These are phyloP conservation scores for Diddensiella caesifluorescens DNA, from an alignment of 805 yeast genomes.

Conservation along the genomic window DNA sequence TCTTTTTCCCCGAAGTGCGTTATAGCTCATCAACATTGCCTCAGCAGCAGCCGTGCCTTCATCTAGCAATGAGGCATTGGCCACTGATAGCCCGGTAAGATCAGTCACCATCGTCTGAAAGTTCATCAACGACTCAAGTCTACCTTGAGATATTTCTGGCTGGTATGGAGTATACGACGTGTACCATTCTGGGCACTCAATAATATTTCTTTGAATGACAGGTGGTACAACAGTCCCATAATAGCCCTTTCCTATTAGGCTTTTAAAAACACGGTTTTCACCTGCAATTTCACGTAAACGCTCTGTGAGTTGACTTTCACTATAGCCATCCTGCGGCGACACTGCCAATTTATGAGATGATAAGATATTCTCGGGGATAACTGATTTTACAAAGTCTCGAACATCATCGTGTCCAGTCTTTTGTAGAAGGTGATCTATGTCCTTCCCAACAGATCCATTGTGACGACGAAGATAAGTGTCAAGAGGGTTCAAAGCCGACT, in stretches of 20 bases:
- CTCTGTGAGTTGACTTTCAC: slow-evolving; percentile 75
- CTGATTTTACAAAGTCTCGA: slow-evolving; percentile 61
- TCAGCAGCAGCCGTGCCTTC: slow-evolving; percentile 98
- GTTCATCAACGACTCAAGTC: slow-evolving; percentile 83
- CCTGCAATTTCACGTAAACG: slow-evolving; percentile 64
- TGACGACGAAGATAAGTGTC: slow-evolving; percentile 91
- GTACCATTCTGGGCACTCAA: slow-evolving; percentile 97
- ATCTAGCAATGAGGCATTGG: slow-evolving; percentile 88
- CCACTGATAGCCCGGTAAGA: slow-evolving; percentile 88
- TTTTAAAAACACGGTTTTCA: slow-evolving; percentile 66
- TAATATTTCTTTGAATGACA: slow-evolving; percentile 83
- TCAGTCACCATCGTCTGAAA: slow-evolving; percentile 90
- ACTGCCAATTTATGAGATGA: slow-evolving; percentile 62
- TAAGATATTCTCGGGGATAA: slow-evolving; percentile 73
- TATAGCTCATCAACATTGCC: slow-evolving; percentile 83
- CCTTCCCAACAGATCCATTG: slow-evolving; percentile 69
- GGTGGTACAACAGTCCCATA: slow-evolving; percentile 87
- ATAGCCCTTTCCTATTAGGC: slow-evolving; percentile 91
- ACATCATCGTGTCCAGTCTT: slow-evolving; percentile 62
- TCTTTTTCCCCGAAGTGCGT: slow-evolving; percentile 62
- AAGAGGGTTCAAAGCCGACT: slow-evolving; percentile 35
- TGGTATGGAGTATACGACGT: slow-evolving; percentile 98
- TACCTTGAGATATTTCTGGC: slow-evolving; percentile 96
- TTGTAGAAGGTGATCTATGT: slow-evolving; percentile 61
- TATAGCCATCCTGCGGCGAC: slow-evolving; percentile 64